phyloP scores from a whole-genome alignment of 371 early-diverging fungal species.

The Phascolomyces articulosus region DNA sequence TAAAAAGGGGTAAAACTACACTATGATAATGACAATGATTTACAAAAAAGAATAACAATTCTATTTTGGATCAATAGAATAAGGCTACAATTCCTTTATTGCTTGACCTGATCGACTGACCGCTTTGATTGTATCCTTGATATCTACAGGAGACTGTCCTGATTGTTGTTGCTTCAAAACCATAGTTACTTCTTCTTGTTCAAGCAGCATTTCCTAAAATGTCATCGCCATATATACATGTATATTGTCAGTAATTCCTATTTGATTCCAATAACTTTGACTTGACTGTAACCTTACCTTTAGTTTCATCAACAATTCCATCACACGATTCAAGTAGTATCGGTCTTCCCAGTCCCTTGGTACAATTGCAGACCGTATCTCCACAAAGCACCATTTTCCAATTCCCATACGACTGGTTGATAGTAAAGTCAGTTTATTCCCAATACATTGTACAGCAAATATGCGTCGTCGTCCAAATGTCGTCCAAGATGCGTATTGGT shows the following conservation, averaged over 20 bases:
- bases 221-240: not conserved
- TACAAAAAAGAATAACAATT: not conserved
- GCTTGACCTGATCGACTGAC: not conserved
- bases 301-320: not conserved
- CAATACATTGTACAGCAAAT: constrained; percentile 19
- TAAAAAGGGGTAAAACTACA: not conserved
- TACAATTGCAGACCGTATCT: not conserved
- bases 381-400: not conserved
- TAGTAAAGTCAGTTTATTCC: constrained; percentile 14
- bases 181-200: not conserved
- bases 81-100: not conserved
- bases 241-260: not conserved
- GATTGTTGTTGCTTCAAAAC: not conserved
- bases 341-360: not conserved
- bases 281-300: not conserved
- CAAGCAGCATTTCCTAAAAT: not conserved
- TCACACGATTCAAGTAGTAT: not conserved
- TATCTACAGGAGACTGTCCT: not conserved
- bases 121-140: not conserved
- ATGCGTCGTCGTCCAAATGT: constrained; percentile 16
- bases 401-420: constrained; percentile 9
- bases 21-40: too few relatives aligned
- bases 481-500: constrained; percentile 13
- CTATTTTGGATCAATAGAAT: not conserved
- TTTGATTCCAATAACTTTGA: not conserved